Evolutionary conservation across 2,329 filamentous ascomycete genomes (phyloP), one percentile per base, ranked within the genome.

Genomic region (Pseudopithomyces maydicus): DNA sequence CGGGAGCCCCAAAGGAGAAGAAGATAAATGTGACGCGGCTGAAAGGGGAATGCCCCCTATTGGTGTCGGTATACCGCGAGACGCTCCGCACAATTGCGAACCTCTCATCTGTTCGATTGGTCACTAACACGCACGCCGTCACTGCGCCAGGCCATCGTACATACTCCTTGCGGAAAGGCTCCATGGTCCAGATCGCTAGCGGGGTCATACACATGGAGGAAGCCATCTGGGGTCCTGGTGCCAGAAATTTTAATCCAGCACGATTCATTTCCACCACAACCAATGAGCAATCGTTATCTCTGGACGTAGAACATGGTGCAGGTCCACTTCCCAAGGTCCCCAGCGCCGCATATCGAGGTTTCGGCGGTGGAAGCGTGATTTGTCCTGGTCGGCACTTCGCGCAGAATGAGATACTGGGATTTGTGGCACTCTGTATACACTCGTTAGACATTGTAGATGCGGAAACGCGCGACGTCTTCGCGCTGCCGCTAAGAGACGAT

Each of bases 61-160:
- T 84, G 5, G 61, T 79, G 3, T 76, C 77, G 51, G 74, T 75
- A n/a, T 82, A 79, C 64, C 75, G 77, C 35, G 81, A 83, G 61
- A 74, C 74, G 0, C 71, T 82, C 36, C 77, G 81, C 10, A 51
- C 79, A 4, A 67, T 67, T 10, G 77, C 75, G 39, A 72, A 75
- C 12, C 67, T 74, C 1, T 63, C 77, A 12, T 75, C 74, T 17
- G 75, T 73, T 22, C 75, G 81, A 2, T 65, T 72, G 5, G 74
- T 82, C 15, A 64, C 72, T 19, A 55, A 71, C 20, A 80, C 82
- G 33, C 78, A 77, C 4, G 50, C 73, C 6, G 64, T 81, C 33
- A 68, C 68, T 22, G 69, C 74, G 48, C 55, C 58, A 1, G 50
- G 56, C 12, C 39, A 57, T 32, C 39, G 43, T 1, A 65, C 64